Base-by-base conservation (phyloP, 768 basidiomycete genomes). In the Mycena belliarum region DNA sequence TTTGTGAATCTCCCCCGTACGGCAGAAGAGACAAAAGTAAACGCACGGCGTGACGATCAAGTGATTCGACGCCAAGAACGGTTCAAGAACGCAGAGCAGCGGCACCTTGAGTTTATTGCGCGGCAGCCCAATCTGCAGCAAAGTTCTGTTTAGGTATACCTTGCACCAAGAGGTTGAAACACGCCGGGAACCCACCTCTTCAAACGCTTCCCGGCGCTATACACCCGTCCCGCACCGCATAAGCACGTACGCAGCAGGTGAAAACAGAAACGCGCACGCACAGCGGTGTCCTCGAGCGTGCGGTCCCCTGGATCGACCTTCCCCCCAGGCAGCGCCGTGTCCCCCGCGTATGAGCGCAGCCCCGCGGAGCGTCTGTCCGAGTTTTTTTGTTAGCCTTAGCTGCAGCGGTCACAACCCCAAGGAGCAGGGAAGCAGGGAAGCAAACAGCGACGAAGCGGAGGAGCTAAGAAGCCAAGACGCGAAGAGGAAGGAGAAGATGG, bases 291-390 rank as follows among this genome's bases (percentile, higher is more conserved):
- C 66, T 95, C 94, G 3, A 86, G 74, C 38, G 81, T 84, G 60
- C 65, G 69, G 68, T 95, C 93, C 38, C 74, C 77, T 2, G 75
- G 74, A 16, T 96, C 93, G 8, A 87, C 79, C 68, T 87, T 92
- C 0, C 94, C 93, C 7, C 94, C 93, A 0, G 93, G 94, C 6
- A 96, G 73, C 1, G 91, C 89, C 0, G 94, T 96, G 68, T 95
- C 94, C 0, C 91, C 91, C 0, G 93, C 89, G 65, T 90, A 96
- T 10, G 87, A 80, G 35, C 85, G 77, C 63, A 96, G 73, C 4
- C 82, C 82, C 0, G 87, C 78, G 2, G 93, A 85, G 2, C 93
- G 86, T 59, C 93, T 95, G 41, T n/a, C n/a, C n/a, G n/a, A n/a
- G n/a, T n/a, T n/a, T n/a, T n/a, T n/a, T n/a, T n/a, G n/a, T n/a